phyloP scores from a whole-genome alignment of 768 basidiomycete genomes.

The Panaeolus papilionaceus region DNA sequence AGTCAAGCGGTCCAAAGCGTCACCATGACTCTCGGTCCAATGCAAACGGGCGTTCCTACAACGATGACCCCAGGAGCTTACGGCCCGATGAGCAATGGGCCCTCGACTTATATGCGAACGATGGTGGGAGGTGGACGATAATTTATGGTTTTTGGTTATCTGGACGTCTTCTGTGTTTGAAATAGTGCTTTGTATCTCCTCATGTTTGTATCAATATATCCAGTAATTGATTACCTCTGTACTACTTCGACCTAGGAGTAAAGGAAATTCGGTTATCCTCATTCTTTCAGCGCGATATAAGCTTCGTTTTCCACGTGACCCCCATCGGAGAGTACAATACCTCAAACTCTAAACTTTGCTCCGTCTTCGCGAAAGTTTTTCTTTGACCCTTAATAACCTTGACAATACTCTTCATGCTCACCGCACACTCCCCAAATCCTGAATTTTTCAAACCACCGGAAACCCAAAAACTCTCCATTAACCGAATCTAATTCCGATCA shows the following conservation, averaged over 20 bases:
- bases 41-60: constrained; percentile 49
- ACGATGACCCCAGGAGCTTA: constrained; percentile 60
- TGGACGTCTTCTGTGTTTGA: constrained; percentile 28
- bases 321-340: constrained; percentile 11
- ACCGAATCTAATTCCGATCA: constrained; percentile 14
- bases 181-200: constrained; percentile 28
- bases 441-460: constrained; percentile 9
- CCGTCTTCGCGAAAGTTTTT: constrained; percentile 12
- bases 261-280: constrained; percentile 1
- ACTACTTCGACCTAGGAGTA: constrained; percentile 12
- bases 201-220: constrained; percentile 28
- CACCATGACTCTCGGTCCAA: constrained; percentile 56
- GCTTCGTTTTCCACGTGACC: constrained; percentile 14
- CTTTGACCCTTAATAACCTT: constrained; percentile 15
- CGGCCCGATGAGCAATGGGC: constrained; percentile 66
- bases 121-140: constrained; percentile 61
- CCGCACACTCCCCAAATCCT: neutral
- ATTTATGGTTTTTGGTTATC: constrained; percentile 33
- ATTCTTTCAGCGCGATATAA: constrained; percentile 11
- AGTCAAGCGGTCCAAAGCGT: constrained; percentile 44
- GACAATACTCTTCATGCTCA: constrained; percentile 7
- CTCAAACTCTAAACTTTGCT: constrained; percentile 15
- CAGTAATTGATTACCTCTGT: constrained; percentile 15
- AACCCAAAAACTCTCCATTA: constrained; percentile 8
- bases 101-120: constrained; percentile 61